Base-by-base conservation (phyloP, 441 rosid species). In the Jatropha podagrica region DNA sequence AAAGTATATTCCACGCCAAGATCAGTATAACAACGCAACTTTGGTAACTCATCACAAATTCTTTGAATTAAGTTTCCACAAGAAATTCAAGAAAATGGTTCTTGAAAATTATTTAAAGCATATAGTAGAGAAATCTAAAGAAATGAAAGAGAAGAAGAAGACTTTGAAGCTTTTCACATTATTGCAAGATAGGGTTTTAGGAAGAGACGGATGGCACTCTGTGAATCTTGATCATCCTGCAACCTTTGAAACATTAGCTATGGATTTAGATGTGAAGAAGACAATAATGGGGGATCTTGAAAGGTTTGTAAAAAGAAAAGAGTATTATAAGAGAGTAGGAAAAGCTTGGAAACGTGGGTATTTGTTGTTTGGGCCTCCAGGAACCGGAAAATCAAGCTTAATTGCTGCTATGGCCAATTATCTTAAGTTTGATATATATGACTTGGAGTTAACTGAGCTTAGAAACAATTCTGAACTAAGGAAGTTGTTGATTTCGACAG, bases 311-410 rank as follows among this genome's bases (percentile, higher is more conserved):
- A 72, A 70, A 77, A 86, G 96, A 66, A 86, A 70, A 68, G 85
- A 85, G 37, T 88, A 72, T 20, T 91, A 91, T 55, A 86, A 71
- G 80, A 87, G 77, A 58, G 89, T 88, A 0, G 92, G 93, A 5
- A 89, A 86, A 83, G 93, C 93, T 26, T 88, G 92, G 93, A 92
- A 92, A 76, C 83, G 94, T 62, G 94, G 91, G 10, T 88, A 88
- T 58, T 78, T 93, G 80, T 78, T 90, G 69, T 85, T 83, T 44
- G 63, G 97, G 89, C 97, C 91, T 0, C 92, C 92, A 0, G 95
- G 95, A 23, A 91, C 95, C 0, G 92, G 95, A 11, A 91, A 91
- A 74, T 88, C 95, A 0, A 90, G 97, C 77, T 83, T 93, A 85
- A 83, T 90, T 27, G 94, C 92, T 4, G 95, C 97, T 0, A 91